Conservation (phyloP, 2,329 filamentous ascomycete genomes). For the Sporothrix luriei region DNA sequence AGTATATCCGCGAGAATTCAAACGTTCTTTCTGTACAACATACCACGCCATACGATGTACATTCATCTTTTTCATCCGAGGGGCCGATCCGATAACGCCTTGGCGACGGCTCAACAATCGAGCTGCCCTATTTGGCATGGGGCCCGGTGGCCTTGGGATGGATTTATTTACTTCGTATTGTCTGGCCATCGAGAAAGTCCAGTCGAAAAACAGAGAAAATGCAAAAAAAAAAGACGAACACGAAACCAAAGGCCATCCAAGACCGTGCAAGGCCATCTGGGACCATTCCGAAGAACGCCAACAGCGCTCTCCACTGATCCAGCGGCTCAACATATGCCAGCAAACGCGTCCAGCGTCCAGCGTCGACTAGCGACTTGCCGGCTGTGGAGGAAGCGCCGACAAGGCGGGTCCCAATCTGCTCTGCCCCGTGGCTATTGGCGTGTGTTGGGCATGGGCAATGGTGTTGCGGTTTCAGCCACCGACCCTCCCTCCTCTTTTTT, state of each 20-base stretch:
- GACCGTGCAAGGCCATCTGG: not conserved
- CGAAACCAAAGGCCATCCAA: slow-evolving; percentile 11
- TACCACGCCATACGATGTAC: not conserved
- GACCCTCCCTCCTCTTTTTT: not conserved
- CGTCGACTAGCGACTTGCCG: not conserved
- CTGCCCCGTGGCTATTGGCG: not conserved
- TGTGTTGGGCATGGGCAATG: slow-evolving; percentile 8
- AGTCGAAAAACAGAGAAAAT: slow-evolving; percentile 13
- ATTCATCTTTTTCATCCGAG: no score
- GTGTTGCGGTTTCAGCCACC: slow-evolving; percentile 24
- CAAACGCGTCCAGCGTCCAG: no score
- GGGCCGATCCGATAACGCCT: slow-evolving; percentile 21
- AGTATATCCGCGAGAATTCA: slow-evolving; percentile 19
- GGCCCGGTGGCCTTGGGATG: not conserved
- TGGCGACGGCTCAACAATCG: not conserved
- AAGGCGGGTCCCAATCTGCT: not conserved
- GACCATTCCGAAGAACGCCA: not conserved
- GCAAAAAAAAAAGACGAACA: slow-evolving; percentile 9
- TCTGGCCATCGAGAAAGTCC: not conserved
- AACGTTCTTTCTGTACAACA: not conserved
- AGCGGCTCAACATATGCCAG: not conserved
- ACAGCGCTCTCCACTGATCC: not conserved
- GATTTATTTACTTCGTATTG: slow-evolving; percentile 3
- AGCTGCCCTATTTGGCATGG: slow-evolving; percentile 21
- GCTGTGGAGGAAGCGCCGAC: slow-evolving; percentile 16